Percentiles rank a stretch among this genome's conserved stretches.
phyloP scores from a whole-genome alignment of 2,329 filamentous ascomycete species.

The Phyllachora maydis region DNA sequence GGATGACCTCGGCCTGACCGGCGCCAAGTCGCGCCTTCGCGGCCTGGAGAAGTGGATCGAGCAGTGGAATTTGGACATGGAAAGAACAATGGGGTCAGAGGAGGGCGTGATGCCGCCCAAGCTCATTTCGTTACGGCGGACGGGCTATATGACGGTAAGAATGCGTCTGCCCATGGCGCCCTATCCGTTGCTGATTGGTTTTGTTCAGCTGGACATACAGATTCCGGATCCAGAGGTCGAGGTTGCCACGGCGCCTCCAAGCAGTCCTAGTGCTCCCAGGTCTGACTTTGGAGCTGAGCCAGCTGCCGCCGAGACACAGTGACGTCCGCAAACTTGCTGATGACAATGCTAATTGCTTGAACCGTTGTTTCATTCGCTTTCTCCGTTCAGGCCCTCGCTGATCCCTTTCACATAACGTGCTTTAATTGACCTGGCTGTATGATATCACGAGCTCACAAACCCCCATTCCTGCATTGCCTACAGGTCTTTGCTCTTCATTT shows the following conservation, averaged over 20 bases:
- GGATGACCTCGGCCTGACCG: conserved; percentile 71
- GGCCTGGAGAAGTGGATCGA: conserved; percentile 66
- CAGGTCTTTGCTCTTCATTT: conserved; percentile 1
- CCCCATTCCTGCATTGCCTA: neutral
- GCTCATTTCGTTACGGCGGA: conserved; percentile 59
- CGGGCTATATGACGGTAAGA: conserved; percentile 68
- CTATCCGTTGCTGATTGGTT: conserved; percentile 4
- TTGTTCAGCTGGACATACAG: conserved; percentile 50
- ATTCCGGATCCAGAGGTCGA: conserved; percentile 51
- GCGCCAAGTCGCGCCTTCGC: conserved; percentile 49
- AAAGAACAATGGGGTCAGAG: conserved; percentile 28
- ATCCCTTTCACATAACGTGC: conserved; percentile 1
- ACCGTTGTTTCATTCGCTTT: neutral
- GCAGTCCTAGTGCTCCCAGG: too few species aligned
- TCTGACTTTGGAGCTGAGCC: too few species aligned
- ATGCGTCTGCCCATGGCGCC: neutral
- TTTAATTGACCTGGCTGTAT: conserved; percentile 1
- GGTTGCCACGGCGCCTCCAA: conserved; percentile 9
- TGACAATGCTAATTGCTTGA: conserved; percentile 1
- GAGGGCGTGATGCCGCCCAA: conserved; percentile 36
- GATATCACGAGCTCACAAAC: neutral
- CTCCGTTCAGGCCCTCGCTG: conserved; percentile 1
- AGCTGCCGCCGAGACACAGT: conserved; percentile 3
- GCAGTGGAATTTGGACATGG: conserved; percentile 62
- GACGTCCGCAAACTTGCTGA: neutral